Conservation (phyloP, 805 yeast species). For the Candida odintsovae region DNA sequence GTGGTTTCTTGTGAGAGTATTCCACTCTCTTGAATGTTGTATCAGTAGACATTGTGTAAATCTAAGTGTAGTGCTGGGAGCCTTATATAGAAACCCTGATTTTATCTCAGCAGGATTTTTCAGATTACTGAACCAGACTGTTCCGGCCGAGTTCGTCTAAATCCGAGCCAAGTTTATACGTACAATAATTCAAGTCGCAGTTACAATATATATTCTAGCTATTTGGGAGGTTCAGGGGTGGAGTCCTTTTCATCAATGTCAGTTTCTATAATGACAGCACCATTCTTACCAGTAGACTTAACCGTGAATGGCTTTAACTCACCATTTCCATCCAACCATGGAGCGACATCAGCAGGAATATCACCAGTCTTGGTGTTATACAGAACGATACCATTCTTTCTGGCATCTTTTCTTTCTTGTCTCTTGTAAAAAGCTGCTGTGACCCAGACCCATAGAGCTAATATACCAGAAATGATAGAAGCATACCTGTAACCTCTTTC, state of each 20-base stretch:
- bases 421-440: slow-evolving; percentile 25
- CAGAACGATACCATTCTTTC: slow-evolving; percentile 31
- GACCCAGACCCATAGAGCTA: slow-evolving; percentile 19
- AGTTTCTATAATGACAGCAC: too few relatives aligned
- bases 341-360: slow-evolving; percentile 5
- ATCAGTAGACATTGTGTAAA: slow-evolving; percentile 1
- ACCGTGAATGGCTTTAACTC: not conserved
- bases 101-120: too few relatives aligned
- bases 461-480: slow-evolving; percentile 18
- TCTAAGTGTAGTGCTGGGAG: too few relatives aligned
- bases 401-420: slow-evolving; percentile 32
- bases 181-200: too few relatives aligned
- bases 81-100: too few relatives aligned
- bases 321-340: not conserved
- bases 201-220: too few relatives aligned
- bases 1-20: slow-evolving; percentile 10
- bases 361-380: slow-evolving; percentile 23
- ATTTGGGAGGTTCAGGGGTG: too few relatives aligned
- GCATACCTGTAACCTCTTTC: slow-evolving; percentile 42
- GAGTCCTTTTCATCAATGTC: too few relatives aligned
- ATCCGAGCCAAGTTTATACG: too few relatives aligned
- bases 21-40: slow-evolving; percentile 12
- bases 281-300: too few relatives aligned
- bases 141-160: too few relatives aligned
- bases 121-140: too few relatives aligned